A percentile compares a stretch with the other conserved stretches of the same genome.
Conservation (phyloP, 495 filamentous ascomycete species). For the Letharia columbiana region DNA sequence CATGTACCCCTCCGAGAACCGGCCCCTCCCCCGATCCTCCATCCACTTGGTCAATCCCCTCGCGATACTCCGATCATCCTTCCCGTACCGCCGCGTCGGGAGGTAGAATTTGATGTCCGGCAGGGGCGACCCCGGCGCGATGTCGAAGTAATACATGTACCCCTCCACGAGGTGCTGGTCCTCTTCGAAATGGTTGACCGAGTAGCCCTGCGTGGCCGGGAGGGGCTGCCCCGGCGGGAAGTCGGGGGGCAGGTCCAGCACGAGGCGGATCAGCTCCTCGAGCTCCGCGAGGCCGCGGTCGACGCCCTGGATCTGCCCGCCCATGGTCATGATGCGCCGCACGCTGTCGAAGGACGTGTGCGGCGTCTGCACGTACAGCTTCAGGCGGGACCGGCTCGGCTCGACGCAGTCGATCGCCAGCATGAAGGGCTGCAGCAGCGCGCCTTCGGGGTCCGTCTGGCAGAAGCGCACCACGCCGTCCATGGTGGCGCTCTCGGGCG, state of each 20-base stretch:
- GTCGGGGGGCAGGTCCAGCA: slow-evolving; percentile 21
- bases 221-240: slow-evolving; percentile 13
- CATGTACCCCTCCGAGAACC: neutral
- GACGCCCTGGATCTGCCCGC: slow-evolving; percentile 17
- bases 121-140: slow-evolving; percentile 22
- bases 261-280: slow-evolving; percentile 17
- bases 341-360: slow-evolving; percentile 28
- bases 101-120: slow-evolving; percentile 30
- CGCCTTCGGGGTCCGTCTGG: slow-evolving; percentile 11
- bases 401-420: slow-evolving; percentile 32
- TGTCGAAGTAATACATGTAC: slow-evolving; percentile 32
- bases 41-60: neutral
- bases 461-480: slow-evolving; percentile 11
- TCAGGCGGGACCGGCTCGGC: slow-evolving; percentile 28
- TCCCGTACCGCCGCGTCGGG: neutral
- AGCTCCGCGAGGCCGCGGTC: slow-evolving; percentile 20
- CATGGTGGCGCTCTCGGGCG: slow-evolving; percentile 10
- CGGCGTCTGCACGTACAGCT: slow-evolving; percentile 31
- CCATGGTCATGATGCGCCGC: slow-evolving; percentile 29
- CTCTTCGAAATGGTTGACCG: slow-evolving; percentile 23
- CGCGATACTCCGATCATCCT: neutral
- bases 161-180: neutral
- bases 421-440: slow-evolving; percentile 24
- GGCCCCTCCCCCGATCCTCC: neutral
- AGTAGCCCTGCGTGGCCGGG: slow-evolving; percentile 28